Conservation (phyloP, 306 rosid species). For the Leucaena leucocephala region DNA sequence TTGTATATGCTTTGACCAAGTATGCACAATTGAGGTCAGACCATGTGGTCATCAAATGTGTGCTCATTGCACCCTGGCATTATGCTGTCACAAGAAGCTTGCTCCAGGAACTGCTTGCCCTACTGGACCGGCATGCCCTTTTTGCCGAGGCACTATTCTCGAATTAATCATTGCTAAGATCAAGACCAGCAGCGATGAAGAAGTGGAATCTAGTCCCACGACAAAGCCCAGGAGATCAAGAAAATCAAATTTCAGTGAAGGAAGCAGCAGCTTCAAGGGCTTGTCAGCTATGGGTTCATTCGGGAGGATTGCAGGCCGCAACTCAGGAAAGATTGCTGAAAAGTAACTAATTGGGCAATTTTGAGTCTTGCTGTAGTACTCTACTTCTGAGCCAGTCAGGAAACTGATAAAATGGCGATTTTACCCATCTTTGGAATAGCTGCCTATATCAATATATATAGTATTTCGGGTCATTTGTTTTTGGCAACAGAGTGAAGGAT, state of each 20-base stretch:
- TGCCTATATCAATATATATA: conserved; percentile 24
- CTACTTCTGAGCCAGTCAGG: conserved; percentile 16
- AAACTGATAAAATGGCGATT: conserved; percentile 30
- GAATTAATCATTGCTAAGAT: conserved; percentile 66
- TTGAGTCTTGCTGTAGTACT: conserved; percentile 40
- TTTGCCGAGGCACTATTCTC: conserved; percentile 72
- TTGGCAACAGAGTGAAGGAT: not conserved
- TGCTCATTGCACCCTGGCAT: conserved; percentile 81
- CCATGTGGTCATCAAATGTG: conserved; percentile 98
- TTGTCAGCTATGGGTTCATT: conserved; percentile 76
- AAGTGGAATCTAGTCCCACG: conserved; percentile 60
- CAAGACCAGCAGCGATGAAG: conserved; percentile 48
- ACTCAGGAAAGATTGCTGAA: conserved; percentile 62
- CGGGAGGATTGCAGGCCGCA: conserved; percentile 60
- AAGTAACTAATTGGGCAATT: conserved; percentile 41
- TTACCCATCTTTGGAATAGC: conserved; percentile 19
- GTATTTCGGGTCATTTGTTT: not conserved
- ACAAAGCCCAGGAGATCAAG: conserved; percentile 75
- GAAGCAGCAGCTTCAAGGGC: conserved; percentile 90
- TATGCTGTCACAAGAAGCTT: conserved; percentile 92
- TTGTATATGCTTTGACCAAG: conserved; percentile 91
- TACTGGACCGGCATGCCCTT: conserved; percentile 73
- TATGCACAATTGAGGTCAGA: conserved; percentile 79
- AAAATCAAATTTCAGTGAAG: conserved; percentile 82
- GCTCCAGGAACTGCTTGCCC: conserved; percentile 49